Percentiles rank a stretch among this genome's conserved stretches.
These are phyloP conservation scores for Batkoa obscura DNA, from an alignment of 371 early-diverging fungal genomes.

Conservation along the genomic window DNA sequence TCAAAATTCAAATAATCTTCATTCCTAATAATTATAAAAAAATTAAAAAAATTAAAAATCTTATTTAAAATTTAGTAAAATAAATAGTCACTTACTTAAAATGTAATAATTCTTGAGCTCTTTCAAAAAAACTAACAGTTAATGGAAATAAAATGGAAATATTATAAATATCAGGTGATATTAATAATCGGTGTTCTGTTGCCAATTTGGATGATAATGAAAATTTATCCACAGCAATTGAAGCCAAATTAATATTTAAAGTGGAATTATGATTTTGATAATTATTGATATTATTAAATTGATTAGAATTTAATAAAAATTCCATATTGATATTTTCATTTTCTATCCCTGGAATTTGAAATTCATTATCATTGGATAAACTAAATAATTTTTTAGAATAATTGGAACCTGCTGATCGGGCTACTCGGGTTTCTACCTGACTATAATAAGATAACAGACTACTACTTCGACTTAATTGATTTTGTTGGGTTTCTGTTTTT, in stretches of 20 bases:
- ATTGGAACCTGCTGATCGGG: background rate
- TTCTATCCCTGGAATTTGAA: no score
- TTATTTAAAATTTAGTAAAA: no score
- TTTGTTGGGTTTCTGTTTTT: no score
- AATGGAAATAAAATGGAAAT: conserved; percentile 47
- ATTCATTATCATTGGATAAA: background rate
- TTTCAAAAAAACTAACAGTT: conserved; percentile 36
- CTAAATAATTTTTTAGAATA: background rate
- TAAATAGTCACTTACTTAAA: conserved; percentile 19
- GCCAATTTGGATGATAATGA: conserved; percentile 30
- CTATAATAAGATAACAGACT: no score
- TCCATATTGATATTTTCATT: no score
- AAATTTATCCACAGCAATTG: conserved; percentile 40
- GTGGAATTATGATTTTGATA: background rate
- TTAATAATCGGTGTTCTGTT: conserved; percentile 42
- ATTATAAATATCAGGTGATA: conserved; percentile 46
- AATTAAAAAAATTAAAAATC: no score
- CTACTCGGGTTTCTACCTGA: background rate
- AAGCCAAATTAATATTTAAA: conserved; percentile 9
- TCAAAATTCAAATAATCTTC: conserved; percentile 20
- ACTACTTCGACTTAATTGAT: no score
- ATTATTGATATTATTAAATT: no score
- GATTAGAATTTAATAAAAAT: no score
- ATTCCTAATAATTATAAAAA: no score
- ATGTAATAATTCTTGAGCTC: conserved; percentile 29